Evolutionary conservation across 345 rosid species (phyloP), one percentile per base, ranked within the genome.

Genomic region (Limnanthes douglasii): DNA sequence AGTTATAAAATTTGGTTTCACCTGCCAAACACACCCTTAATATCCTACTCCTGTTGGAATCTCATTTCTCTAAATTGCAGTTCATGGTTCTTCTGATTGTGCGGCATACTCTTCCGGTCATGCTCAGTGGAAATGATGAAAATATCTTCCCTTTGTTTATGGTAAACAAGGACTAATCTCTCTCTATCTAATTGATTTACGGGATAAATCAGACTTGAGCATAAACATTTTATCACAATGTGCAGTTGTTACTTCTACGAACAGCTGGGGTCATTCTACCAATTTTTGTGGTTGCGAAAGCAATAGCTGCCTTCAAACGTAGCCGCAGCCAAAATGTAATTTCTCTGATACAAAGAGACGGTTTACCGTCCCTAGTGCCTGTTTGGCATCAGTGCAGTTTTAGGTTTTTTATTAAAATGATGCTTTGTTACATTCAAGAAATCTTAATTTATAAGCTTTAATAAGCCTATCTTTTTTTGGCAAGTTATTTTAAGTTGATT

Each of bases 1-100:
- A n/a, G n/a, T n/a, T n/a, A n/a, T n/a, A n/a, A n/a, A n/a, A n/a
- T n/a, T n/a, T n/a, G n/a, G n/a, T n/a, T n/a, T n/a, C n/a, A n/a
- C 8, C 22, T n/a, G 0, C 4, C 18, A 17, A 21, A 19, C 18
- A 37, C 22, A 19, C 22, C 12, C 24, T 18, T 11, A 2, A 35
- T 38, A 26, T 43, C 37, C 39, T 2, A 4, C 5, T 50, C 18
- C 3, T 22, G 11, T 4, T 2, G 18, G 41, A 2, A 5, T 4
- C 12, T 12, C 32, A 9, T 57, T 15, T 39, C 48, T 55, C 31
- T 29, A n/a, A 7, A 29, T 28, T 48, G 73, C 79, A 86, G 97
- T 73, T 86, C 49, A 66, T 71, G 82, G 43, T 78, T 59, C 86
- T 86, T 47, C 63, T 86, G 57, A 49, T 81, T 59, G 51, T 78